These are phyloP conservation scores for Graphilbum fragrans DNA, from an alignment of 2,329 filamentous ascomycete genomes.

Conservation along the genomic window DNA sequence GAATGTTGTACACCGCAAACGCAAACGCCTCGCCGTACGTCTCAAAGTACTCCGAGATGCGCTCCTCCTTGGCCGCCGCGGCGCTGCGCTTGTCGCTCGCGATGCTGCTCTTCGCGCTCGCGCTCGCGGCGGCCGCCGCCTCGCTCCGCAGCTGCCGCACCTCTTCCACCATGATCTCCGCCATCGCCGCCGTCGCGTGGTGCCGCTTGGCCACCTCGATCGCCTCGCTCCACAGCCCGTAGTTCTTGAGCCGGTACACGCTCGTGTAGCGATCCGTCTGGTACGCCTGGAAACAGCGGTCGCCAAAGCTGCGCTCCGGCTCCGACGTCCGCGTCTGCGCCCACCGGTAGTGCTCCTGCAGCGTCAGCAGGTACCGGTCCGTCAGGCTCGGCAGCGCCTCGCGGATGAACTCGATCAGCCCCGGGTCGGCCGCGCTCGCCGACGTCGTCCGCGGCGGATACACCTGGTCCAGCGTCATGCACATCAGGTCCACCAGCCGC, in stretches of 20 bases:
- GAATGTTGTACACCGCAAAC: constrained; percentile 67
- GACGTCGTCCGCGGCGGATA: constrained; percentile 15
- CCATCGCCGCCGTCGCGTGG: constrained; percentile 39
- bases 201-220: constrained; percentile 48
- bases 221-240: constrained; percentile 44
- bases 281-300: constrained; percentile 36
- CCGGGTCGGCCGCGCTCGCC: constrained; percentile 20
- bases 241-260: constrained; percentile 38
- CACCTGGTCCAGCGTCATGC: constrained; percentile 40
- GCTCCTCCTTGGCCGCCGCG: constrained; percentile 32
- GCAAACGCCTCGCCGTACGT: constrained; percentile 55
- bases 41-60: constrained; percentile 43
- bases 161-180: constrained; percentile 42
- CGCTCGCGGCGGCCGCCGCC: constrained; percentile 14
- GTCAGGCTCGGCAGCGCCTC: constrained; percentile 37
- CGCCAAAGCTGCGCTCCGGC: constrained; percentile 26
- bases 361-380: constrained; percentile 40
- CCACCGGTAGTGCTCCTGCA: constrained; percentile 42
- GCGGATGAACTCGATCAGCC: constrained; percentile 31
- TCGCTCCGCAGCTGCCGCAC: constrained; percentile 29
- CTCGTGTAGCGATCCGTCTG: constrained; percentile 37
- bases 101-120: constrained; percentile 21
- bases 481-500: constrained; percentile 45
- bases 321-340: constrained; percentile 30
- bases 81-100: constrained; percentile 28